Evolutionary conservation across 345 rosid genomes (phyloP).

Genomic region (Passiflora organensis): DNA sequence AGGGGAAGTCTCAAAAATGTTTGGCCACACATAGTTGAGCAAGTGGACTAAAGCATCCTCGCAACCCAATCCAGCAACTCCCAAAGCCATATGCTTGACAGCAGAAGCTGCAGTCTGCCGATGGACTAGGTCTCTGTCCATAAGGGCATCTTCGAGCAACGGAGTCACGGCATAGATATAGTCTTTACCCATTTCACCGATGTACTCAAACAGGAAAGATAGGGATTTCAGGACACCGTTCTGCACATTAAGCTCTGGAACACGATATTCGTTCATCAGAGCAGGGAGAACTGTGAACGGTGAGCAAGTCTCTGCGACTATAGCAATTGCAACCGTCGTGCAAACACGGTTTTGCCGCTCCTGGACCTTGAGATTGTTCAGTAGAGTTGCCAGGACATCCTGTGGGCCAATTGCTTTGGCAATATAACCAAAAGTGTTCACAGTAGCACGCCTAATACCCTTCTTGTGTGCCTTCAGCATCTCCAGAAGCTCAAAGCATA

Average conservation of each 20-base stretch:
- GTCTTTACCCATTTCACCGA: conserved; percentile 99
- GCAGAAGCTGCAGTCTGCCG: conserved; percentile 99
- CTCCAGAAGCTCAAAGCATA: conserved; percentile 96
- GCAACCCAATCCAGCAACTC: conserved; percentile 97
- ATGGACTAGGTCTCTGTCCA: conserved; percentile 97
- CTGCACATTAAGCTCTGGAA: conserved; percentile 97
- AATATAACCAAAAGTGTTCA: conserved; percentile 95
- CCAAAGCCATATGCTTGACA: conserved; percentile 95
- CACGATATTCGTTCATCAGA: conserved; percentile 94
- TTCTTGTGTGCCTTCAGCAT: conserved; percentile 99
- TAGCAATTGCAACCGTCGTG: conserved; percentile 97
- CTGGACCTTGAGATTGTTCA: conserved; percentile 98
- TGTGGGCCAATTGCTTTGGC: conserved; percentile 99
- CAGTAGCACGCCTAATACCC: conserved; percentile 95
- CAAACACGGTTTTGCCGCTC: conserved; percentile 99
- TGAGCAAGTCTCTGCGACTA: conserved; percentile 96
- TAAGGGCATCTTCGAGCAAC: conserved; percentile 92
- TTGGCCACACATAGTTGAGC: conserved; percentile 96
- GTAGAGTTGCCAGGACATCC: conserved; percentile 88
- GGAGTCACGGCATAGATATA: conserved; percentile 98
- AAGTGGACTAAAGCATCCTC: conserved; percentile 93
- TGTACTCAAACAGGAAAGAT: conserved; percentile 92
- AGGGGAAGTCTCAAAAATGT: conserved; percentile 96
- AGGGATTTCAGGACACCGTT: conserved; percentile 95
- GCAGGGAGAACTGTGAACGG: conserved; percentile 96